Evolutionary conservation across 2,329 filamentous ascomycete species (phyloP).

Genomic region (Juglanconis sp.): DNA sequence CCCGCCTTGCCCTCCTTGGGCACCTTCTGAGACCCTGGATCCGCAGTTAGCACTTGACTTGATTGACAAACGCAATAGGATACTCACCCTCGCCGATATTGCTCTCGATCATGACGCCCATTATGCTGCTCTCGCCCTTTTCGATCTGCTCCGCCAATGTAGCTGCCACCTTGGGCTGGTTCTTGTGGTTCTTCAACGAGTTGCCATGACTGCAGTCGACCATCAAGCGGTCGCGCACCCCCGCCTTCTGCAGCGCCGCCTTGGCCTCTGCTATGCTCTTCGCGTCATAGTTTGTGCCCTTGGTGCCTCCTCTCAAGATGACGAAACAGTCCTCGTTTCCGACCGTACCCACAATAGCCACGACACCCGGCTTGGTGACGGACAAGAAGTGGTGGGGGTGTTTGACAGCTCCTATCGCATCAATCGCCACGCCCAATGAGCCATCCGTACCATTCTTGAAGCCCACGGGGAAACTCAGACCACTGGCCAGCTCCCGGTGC

Average conservation of each 20-base stretch:
- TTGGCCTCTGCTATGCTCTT: slow-evolving; percentile 82
- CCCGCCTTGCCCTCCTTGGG: slow-evolving; percentile 79
- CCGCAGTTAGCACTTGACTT: slow-evolving; percentile 24
- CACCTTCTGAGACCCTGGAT: slow-evolving; percentile 79
- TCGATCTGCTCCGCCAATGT: slow-evolving; percentile 80
- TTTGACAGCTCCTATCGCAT: slow-evolving; percentile 88
- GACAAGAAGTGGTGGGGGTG: slow-evolving; percentile 96
- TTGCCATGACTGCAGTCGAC: slow-evolving; percentile 98
- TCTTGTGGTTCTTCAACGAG: slow-evolving; percentile 92
- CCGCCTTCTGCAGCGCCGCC: slow-evolving; percentile 70
- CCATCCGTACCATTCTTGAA: slow-evolving; percentile 99
- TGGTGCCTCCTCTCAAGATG: slow-evolving; percentile 87
- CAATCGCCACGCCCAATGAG: slow-evolving; percentile 81
- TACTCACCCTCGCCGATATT: slow-evolving; percentile 86
- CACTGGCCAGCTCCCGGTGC: slow-evolving; percentile 89
- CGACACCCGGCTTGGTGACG: slow-evolving; percentile 93
- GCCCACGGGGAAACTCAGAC: slow-evolving; percentile 92
- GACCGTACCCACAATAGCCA: slow-evolving; percentile 88
- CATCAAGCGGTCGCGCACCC: slow-evolving; percentile 78
- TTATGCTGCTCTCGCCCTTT: slow-evolving; percentile 79
- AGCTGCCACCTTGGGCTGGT: slow-evolving; percentile 90
- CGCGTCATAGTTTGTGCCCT: slow-evolving; percentile 90
- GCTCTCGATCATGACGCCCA: slow-evolving; percentile 99
- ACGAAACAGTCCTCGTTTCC: slow-evolving; percentile 98
- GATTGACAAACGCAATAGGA: background rate